phyloP scores from a whole-genome alignment of 768 basidiomycete genomes.

The Tephrocybe sp. region DNA sequence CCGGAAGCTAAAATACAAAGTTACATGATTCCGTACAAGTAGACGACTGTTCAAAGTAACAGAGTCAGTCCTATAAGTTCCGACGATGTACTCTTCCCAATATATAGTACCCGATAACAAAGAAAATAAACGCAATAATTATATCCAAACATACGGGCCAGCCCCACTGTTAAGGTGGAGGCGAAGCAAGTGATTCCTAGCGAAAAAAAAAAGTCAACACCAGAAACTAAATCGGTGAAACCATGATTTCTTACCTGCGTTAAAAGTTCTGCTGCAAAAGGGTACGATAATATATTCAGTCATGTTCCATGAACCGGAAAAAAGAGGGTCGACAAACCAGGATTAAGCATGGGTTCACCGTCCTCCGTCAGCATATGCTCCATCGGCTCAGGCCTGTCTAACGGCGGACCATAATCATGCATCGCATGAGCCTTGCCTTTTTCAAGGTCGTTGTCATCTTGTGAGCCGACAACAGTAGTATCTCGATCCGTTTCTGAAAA shows the following conservation, averaged over 20 bases:
- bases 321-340: constrained; percentile 42
- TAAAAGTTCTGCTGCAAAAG: constrained; percentile 49
- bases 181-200: constrained; percentile 67
- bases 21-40: constrained; percentile 15
- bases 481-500: constrained; percentile 9
- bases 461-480: background rate
- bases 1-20: constrained; percentile 14
- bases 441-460: background rate
- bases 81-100: background rate
- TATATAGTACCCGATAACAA: constrained; percentile 1
- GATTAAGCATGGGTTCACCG: constrained; percentile 65
- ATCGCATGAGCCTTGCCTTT: constrained; percentile 9
- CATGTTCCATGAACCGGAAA: background rate
- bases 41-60: constrained; percentile 2
- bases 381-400: constrained; percentile 40
- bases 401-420: constrained; percentile 27
- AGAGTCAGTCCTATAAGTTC: constrained; percentile 3
- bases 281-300: constrained; percentile 2
- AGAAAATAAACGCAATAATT: constrained; percentile 5
- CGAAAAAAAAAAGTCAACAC: constrained; percentile 10
- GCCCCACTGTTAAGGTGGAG: constrained; percentile 53
- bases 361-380: constrained; percentile 61
- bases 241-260: constrained; percentile 47
- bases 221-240: background rate
- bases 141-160: background rate